Conservation (phyloP, 1,139 yeast species). For the Maudiozyma humilis region DNA sequence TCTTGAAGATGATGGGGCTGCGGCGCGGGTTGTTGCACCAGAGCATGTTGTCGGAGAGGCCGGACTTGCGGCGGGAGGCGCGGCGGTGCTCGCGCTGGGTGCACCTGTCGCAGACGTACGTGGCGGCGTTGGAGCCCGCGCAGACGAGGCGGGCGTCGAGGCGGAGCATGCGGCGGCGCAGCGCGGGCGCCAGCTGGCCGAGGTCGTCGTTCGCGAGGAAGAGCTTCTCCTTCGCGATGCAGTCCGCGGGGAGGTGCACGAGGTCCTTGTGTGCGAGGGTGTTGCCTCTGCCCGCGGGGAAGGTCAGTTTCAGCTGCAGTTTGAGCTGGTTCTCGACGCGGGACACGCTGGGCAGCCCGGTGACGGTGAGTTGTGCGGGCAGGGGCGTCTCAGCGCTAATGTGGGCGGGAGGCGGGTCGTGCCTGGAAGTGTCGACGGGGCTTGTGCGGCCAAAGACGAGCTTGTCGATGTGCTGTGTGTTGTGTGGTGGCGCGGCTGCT, state of each 20-base stretch:
- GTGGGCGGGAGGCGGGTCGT: constrained; percentile 10
- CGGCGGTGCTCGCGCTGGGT: constrained; percentile 86
- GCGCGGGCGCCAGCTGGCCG: constrained; percentile 36
- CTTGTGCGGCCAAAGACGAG: constrained; percentile 6
- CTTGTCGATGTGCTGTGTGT: neutral
- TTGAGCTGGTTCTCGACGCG: constrained; percentile 95
- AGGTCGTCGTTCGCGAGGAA: constrained; percentile 47
- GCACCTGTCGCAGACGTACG: constrained; percentile 80
- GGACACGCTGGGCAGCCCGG: constrained; percentile 66
- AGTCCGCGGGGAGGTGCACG: constrained; percentile 74
- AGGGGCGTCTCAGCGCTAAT: constrained; percentile 34
- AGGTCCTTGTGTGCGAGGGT: constrained; percentile 51
- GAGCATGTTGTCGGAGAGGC: constrained; percentile 60
- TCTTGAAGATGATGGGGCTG: constrained; percentile 81
- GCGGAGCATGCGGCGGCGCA: constrained; percentile 47
- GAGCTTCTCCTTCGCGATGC: constrained; percentile 78
- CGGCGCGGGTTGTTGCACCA: constrained; percentile 69
- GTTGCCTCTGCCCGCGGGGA: constrained; percentile 51
- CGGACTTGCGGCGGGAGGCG: constrained; percentile 78
- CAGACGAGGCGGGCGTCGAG: constrained; percentile 65
- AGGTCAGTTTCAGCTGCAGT: constrained; percentile 47
- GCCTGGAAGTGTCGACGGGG: neutral
- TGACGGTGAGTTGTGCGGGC: constrained; percentile 51
- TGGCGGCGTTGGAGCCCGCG: constrained; percentile 37
- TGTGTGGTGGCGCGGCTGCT: neutral